Evolutionary conservation across 2,329 filamentous ascomycete species (phyloP), one percentile per base, ranked within the genome.

Genomic region (Epichloe sylvatica): DNA sequence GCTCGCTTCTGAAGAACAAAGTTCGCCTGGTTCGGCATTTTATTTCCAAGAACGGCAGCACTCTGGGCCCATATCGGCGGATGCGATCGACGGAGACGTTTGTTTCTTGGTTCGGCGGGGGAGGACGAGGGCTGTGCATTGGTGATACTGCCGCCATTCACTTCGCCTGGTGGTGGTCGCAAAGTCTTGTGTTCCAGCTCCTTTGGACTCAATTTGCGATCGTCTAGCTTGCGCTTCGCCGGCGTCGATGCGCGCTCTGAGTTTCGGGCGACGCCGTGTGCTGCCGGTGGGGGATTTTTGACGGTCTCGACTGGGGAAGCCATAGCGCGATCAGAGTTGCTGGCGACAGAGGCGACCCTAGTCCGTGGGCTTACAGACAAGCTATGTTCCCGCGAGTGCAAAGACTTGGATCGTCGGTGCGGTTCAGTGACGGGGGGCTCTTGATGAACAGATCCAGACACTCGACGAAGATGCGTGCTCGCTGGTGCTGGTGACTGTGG

Each of bases 311-410:
- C 50, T 12, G 59, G 50, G 19, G 52, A 52, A 15, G 46, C 51
- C 45, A 54, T 21, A 1, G 33, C 53, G 40, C 56, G 57, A 46
- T 70, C 67, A 42, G 67, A 58, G 57, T 64, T 72, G 60, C 65
- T 73, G 51, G 69, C 69, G 37, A 78, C 60, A 56, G 74, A 78
- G 38, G 73, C 68, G 15, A 82, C 69, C 54, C 77, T 73, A 36
- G 85, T 88, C 67, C 87, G 89, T 33, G 87, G 86, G 62, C 85
- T 91, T 46, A 91, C 79, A 60, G 84, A 90, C 48, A 84, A 64
- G 62, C 82, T 86, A 46, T 76, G 72, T 53, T 86, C 84, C 58
- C 83, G 77, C 49, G 87, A 83, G 54, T 74, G 74, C 45, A 74
- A 72, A 41, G 75, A 74, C 51, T 74, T 70, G 41, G 74, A 72